Conservation (phyloP, 1,139 yeast species). For the Yamadazyma mexicana region DNA sequence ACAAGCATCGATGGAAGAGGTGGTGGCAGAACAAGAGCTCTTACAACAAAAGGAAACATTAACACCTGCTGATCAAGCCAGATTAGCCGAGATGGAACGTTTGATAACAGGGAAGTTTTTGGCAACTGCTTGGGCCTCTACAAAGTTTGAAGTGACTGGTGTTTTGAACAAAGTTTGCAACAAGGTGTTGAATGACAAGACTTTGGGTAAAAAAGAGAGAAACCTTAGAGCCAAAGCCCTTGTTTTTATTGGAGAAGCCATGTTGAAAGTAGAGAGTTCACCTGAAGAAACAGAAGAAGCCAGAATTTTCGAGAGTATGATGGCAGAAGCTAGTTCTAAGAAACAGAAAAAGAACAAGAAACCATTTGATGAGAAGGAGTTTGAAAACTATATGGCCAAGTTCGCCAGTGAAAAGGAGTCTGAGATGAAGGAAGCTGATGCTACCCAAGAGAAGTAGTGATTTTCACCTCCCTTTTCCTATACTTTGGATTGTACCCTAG, state of each 20-base stretch:
- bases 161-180: constrained; percentile 68
- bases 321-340: constrained; percentile 64
- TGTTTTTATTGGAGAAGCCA: constrained; percentile 55
- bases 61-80: constrained; percentile 45
- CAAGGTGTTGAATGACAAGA: constrained; percentile 57
- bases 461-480: background rate
- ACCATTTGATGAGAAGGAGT: constrained; percentile 18
- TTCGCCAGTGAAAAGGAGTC: constrained; percentile 17
- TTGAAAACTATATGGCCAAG: constrained; percentile 24
- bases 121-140: constrained; percentile 79
- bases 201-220: constrained; percentile 50
- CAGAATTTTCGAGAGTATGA: constrained; percentile 71
- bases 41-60: constrained; percentile 33
- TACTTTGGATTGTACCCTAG: too few species aligned
- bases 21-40: constrained; percentile 51
- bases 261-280: constrained; percentile 56
- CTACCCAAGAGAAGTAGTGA: background rate
- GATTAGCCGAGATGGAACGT: constrained; percentile 64
- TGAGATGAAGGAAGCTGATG: constrained; percentile 1
- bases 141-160: constrained; percentile 71
- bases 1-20: constrained; percentile 38
- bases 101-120: constrained; percentile 70
- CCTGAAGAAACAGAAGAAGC: constrained; percentile 76
- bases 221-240: constrained; percentile 61
- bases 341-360: constrained; percentile 30